phyloP scores from a whole-genome alignment of 768 basidiomycete species.

The Rubroboletus pulcherrimus region DNA sequence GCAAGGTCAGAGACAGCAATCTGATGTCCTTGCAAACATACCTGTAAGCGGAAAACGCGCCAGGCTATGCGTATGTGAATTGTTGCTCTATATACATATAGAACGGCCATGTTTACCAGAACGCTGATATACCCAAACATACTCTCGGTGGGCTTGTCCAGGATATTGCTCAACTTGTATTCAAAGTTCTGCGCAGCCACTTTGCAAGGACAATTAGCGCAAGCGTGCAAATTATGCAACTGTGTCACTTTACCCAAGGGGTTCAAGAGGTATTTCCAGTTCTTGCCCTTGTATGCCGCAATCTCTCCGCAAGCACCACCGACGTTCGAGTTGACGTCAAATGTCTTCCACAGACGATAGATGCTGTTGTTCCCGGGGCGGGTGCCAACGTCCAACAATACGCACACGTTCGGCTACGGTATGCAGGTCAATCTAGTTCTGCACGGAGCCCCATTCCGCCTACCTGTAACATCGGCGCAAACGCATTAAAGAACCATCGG shows the following conservation, averaged over 20 bases:
- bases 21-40: constrained; percentile 16
- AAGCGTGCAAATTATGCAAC: not conserved
- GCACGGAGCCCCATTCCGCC: constrained; percentile 11
- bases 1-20: not conserved
- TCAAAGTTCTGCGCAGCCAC: constrained; percentile 96
- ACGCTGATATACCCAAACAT: constrained; percentile 97
- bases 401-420: constrained; percentile 80
- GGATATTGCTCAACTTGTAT: constrained; percentile 87
- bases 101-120: constrained; percentile 44
- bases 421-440: not conserved
- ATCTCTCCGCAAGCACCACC: constrained; percentile 98
- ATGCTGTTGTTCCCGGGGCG: constrained; percentile 84
- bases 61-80: constrained; percentile 51
- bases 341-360: constrained; percentile 94
- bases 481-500: constrained; percentile 97
- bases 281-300: constrained; percentile 86
- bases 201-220: constrained; percentile 23
- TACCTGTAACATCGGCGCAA: constrained; percentile 77
- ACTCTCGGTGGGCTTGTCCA: constrained; percentile 86
- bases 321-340: constrained; percentile 88
- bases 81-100: not conserved
- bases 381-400: constrained; percentile 92
- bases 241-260: constrained; percentile 60
- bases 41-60: constrained; percentile 90
- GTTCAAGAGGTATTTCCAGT: constrained; percentile 78